phyloP scores from a whole-genome alignment of 1,284 basidiomycete genomes.

The Puccinia triticina region DNA sequence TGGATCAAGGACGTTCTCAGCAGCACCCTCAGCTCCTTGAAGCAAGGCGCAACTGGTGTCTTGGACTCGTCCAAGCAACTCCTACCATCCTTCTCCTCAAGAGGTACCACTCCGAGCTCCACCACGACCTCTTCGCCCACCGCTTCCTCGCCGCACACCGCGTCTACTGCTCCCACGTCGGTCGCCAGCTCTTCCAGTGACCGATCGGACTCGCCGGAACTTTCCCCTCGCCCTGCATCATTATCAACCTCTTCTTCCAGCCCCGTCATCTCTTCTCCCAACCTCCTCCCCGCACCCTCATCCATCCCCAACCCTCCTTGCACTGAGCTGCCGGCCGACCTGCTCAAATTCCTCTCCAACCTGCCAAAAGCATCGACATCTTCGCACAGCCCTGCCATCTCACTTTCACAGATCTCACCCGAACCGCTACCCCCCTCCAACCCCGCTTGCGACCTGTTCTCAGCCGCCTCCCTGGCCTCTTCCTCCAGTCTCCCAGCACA shows the following conservation, averaged over 20 bases:
- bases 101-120: not conserved
- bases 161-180: not conserved
- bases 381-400: not conserved
- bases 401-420: not conserved
- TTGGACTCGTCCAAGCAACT: constrained; percentile 21
- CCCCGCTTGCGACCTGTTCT: not conserved
- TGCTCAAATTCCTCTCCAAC: not conserved
- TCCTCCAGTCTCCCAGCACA: not conserved
- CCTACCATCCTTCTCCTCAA: not conserved
- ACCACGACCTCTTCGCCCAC: constrained; percentile 10
- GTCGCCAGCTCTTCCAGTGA: not conserved
- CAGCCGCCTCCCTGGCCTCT: not conserved
- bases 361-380: not conserved
- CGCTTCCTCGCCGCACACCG: not conserved
- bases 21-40: constrained; percentile 23
- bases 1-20: constrained; percentile 39
- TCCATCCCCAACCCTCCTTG: not conserved
- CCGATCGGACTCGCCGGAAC: not conserved
- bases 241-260: constrained; percentile 14
- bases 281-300: not conserved
- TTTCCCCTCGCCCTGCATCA: not conserved
- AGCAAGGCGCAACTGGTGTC: not conserved
- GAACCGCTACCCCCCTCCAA: not conserved
- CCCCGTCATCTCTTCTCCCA: not conserved
- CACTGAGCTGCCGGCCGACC: not conserved